Evolutionary conservation across 2,329 filamentous ascomycete genomes (phyloP), one percentile per base, ranked within the genome.

Genomic region (Colletotrichum sp.): DNA sequence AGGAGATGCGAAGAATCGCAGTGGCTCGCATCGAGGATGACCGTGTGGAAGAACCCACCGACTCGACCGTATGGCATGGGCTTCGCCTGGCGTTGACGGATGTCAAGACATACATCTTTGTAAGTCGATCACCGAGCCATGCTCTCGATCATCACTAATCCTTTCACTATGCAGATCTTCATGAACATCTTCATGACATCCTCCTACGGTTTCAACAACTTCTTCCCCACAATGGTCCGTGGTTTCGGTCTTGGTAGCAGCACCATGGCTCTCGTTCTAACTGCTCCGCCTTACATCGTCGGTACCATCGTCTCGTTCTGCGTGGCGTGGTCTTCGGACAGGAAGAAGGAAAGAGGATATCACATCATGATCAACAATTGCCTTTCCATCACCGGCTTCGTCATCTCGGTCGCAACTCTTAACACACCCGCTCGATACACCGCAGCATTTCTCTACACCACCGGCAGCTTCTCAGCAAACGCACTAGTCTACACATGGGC

Each of bases 251-350:
- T 81, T 70, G 68, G 43, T 1, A 79, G 78, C 77, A 78, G 80
- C 78, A 88, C 85, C 6, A 81, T 85, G 72, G 87, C 83, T 16
- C 79, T 89, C 16, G 82, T 89, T 7, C 83, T 89, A 5, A 89
- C 87, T 1, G 84, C 83, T 63, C 88, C 88, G 0, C 88, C 88
- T 0, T 90, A 88, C 77, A 80, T 88, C 4, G 79, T 87, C 18
- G 87, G 87, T 0, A 86, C 84, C 8, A 83, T 83, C n/a, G 83
- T 84, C 13, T 86, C 86, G 3, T 85, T 88, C 43, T 74, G 84
- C 4, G 84, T 85, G 7, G 86, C 84, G 1, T 84, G 85, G 80
- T 87, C 83, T 6, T 88, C 87, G 1, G 87, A 86, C 3, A 80
- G 82, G 3, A 83, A 85, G 76, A 85, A 87, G 36, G 86, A 88